Evolutionary conservation across 352 stramenopile species (phyloP).

Genomic region (Phytophthora litchii): DNA sequence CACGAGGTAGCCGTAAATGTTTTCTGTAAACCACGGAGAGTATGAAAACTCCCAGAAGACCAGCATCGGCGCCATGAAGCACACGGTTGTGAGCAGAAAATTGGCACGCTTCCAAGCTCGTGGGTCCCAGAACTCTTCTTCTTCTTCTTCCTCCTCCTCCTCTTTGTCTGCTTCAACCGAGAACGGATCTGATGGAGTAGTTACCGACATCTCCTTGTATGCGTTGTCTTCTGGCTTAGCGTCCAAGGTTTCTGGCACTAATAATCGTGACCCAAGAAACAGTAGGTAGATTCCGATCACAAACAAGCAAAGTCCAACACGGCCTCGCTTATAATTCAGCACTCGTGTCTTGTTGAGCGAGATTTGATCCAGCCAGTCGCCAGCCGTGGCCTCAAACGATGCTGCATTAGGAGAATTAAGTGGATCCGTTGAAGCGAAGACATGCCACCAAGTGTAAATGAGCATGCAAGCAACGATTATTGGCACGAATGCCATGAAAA

Average conservation of each 20-base stretch:
- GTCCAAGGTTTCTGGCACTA: constrained; percentile 89
- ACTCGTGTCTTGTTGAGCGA: constrained; percentile 80
- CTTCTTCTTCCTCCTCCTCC: constrained; percentile 59
- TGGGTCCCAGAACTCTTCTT: constrained; percentile 83
- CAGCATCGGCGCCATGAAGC: constrained; percentile 88
- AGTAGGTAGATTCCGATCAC: constrained; percentile 86
- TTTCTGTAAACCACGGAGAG: constrained; percentile 89
- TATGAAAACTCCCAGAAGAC: constrained; percentile 98
- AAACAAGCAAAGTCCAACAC: constrained; percentile 86
- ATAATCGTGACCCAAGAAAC: constrained; percentile 58
- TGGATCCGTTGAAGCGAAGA: constrained; percentile 53
- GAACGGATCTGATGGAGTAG: constrained; percentile 49
- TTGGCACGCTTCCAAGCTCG: constrained; percentile 92
- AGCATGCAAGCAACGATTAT: constrained; percentile 58
- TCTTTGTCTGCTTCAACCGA: constrained; percentile 58
- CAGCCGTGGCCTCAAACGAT: constrained; percentile 87
- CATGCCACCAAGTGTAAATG: constrained; percentile 87
- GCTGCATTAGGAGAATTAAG: constrained; percentile 53
- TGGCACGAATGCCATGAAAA: constrained; percentile 68
- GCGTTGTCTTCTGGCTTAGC: constrained; percentile 79
- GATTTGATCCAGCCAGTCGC: constrained; percentile 90
- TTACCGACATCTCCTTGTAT: constrained; percentile 65
- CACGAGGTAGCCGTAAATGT: constrained; percentile 93
- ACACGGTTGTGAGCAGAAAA: constrained; percentile 87
- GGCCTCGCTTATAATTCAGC: constrained; percentile 83